phyloP scores from a whole-genome alignment of 2,329 filamentous ascomycete species.

The Pestalotiopsis sp. region DNA sequence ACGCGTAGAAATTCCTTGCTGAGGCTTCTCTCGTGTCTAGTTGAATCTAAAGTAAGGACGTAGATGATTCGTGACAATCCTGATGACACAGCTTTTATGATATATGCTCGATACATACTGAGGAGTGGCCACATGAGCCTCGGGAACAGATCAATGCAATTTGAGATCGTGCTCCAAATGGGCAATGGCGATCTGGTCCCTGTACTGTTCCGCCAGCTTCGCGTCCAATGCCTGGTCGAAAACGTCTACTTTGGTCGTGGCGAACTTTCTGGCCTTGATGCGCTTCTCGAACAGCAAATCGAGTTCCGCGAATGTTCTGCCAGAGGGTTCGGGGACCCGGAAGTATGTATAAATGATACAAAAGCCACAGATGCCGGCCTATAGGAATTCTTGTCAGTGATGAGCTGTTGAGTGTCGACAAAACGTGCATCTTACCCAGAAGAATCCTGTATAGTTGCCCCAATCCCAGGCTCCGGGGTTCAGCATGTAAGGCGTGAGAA shows the following conservation, averaged over 20 bases:
- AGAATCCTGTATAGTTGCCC: constrained; percentile 86
- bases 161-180: constrained; percentile 27
- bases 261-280: constrained; percentile 74
- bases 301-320: constrained; percentile 82
- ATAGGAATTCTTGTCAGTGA: constrained; percentile 14
- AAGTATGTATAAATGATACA: constrained; percentile 84
- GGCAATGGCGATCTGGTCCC: constrained; percentile 38
- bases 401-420: neutral
- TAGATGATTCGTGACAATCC: too few relatives aligned
- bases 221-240: constrained; percentile 54
- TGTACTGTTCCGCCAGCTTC: constrained; percentile 51
- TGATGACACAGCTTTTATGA: too few relatives aligned
- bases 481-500: constrained; percentile 90
- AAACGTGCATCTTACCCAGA: constrained; percentile 61
- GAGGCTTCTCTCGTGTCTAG: too few relatives aligned
- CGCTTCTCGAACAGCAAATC: constrained; percentile 81
- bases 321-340: constrained; percentile 77
- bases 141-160: neutral
- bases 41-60: too few relatives aligned
- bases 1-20: too few relatives aligned
- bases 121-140: too few relatives aligned
- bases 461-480: constrained; percentile 88
- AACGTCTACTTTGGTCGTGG: constrained; percentile 57
- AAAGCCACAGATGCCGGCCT: constrained; percentile 75
- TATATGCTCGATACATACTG: too few relatives aligned